Base-by-base conservation (phyloP, 2,329 filamentous ascomycete species). In the Neopestalotiopsis clavispora region DNA sequence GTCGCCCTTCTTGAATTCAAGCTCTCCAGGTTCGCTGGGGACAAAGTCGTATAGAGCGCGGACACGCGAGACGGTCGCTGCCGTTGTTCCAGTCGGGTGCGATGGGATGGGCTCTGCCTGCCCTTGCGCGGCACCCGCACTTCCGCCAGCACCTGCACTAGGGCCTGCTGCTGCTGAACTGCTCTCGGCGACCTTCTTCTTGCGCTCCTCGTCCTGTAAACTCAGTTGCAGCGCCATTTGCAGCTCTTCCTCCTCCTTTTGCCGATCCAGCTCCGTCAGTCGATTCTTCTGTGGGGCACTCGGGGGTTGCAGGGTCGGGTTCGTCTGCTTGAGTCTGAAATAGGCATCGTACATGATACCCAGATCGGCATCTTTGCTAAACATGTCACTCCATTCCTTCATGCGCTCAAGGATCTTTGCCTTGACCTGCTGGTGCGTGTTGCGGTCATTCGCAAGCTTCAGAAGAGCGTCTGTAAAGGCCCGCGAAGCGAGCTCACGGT, bases 301-400 rank as follows among this genome's bases (percentile, higher is more conserved):
- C 0, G 96, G 96, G 17, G 95, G 89, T 72, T 97, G 94, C 67
- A 99, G 83, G 73, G 94, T 95, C 3, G 96, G 96, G 82, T 99
- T 95, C 88, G 80, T 82, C 80, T 85, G 84, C 85, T 97, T 97
- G 71, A 98, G 85, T 79, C 92, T 94, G 83, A 91, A 91, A 81
- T 95, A 98, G 69, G 95, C 95, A 77, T 97, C 94, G 79, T 95
- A 92, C 96, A 99, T 99, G 78, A 99, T 97, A 20, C 96, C 96
- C 70, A 99, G 88, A 78, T 98, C 95, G 12, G 94, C 89, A 78
- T 98, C 94, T 70, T 88, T 91, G 75, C 89, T 89, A 79, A 98
- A 98, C 93, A 98, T 97, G 76, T 96, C 93, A 68, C 92, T 91
- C 96, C 96, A 99, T 72, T 95, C 94, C 79, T 93, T 91, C 94